phyloP scores from a whole-genome alignment of 257 asterid genomes.

The Scutellaria baicalensis region DNA sequence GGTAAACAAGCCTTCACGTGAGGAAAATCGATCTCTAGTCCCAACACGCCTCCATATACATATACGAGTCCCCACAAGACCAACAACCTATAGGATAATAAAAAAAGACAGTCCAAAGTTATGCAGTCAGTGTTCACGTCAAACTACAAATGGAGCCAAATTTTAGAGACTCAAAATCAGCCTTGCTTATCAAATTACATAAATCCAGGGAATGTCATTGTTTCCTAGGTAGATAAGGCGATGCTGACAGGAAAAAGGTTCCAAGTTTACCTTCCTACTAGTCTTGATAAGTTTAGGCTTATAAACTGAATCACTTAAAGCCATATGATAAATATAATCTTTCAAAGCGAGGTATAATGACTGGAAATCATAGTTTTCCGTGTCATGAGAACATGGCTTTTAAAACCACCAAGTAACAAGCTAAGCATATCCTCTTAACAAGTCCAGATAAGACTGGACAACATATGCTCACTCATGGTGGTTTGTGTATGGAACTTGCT shows the following conservation, averaged over 20 bases:
- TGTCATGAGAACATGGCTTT: neutral
- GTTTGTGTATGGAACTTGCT: too few species aligned
- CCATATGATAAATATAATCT: neutral
- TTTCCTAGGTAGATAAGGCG: conserved; percentile 1
- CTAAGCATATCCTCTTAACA: neutral
- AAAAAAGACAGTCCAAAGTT: conserved; percentile 15
- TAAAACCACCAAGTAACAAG: neutral
- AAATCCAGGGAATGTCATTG: neutral
- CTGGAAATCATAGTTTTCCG: neutral
- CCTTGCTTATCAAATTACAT: neutral
- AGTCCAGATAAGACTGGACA: neutral
- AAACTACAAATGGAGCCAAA: conserved; percentile 3
- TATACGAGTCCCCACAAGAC: conserved; percentile 84
- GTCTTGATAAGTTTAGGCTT: conserved; percentile 1
- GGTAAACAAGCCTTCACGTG: conserved; percentile 82
- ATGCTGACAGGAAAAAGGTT: neutral
- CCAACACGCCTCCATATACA: conserved; percentile 89
- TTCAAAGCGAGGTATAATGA: neutral
- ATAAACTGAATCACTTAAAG: neutral
- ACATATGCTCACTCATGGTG: too few species aligned
- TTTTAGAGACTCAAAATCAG: neutral
- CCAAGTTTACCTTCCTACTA: neutral
- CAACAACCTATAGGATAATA: conserved; percentile 60
- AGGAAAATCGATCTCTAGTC: conserved; percentile 59
- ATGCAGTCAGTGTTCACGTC: conserved; percentile 4